phyloP scores from a whole-genome alignment of 2,329 filamentous ascomycete species.

The Keithomyces neogunnii region DNA sequence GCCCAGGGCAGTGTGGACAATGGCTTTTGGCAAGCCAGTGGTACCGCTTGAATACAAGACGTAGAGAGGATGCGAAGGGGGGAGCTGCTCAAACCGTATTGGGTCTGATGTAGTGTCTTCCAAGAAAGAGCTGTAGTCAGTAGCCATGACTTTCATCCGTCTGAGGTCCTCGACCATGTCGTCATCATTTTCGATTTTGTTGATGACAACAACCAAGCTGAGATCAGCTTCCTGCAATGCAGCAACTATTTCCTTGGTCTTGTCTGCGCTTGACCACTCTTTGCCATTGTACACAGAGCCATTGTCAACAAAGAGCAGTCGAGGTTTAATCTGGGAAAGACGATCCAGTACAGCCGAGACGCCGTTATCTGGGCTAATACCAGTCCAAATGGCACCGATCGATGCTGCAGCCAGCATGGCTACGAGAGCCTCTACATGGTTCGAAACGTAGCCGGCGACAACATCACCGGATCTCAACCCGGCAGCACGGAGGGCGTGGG shows the following conservation, averaged over 20 bases:
- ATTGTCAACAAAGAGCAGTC: slow-evolving; percentile 78
- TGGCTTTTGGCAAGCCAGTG: slow-evolving; percentile 80
- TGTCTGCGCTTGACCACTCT: slow-evolving; percentile 69
- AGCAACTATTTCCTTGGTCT: slow-evolving; percentile 68
- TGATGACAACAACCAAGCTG: slow-evolving; percentile 64
- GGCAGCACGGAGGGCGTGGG: slow-evolving; percentile 57
- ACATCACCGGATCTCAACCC: slow-evolving; percentile 51
- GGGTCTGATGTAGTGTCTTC: slow-evolving; percentile 30
- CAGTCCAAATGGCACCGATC: slow-evolving; percentile 85
- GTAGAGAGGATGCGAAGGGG: slow-evolving; percentile 82
- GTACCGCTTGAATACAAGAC: slow-evolving; percentile 92
- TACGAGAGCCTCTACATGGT: slow-evolving; percentile 79
- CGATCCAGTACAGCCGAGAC: slow-evolving; percentile 86
- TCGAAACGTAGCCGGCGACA: slow-evolving; percentile 73
- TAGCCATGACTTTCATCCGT: slow-evolving; percentile 28
- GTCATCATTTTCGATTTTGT: slow-evolving; percentile 44
- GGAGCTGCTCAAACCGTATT: slow-evolving; percentile 65
- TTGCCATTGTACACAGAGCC: slow-evolving; percentile 88
- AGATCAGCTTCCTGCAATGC: slow-evolving; percentile 53
- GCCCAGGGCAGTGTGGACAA: slow-evolving; percentile 84
- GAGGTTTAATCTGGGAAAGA: slow-evolving; percentile 75
- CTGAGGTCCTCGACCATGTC: slow-evolving; percentile 34
- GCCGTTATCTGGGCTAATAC: slow-evolving; percentile 85
- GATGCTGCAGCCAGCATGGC: slow-evolving; percentile 79
- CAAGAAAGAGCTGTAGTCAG: slow-evolving; percentile 39